These are phyloP conservation scores for Bruguiera sexangula DNA, from an alignment of 345 rosid species.

Conservation along the genomic window DNA sequence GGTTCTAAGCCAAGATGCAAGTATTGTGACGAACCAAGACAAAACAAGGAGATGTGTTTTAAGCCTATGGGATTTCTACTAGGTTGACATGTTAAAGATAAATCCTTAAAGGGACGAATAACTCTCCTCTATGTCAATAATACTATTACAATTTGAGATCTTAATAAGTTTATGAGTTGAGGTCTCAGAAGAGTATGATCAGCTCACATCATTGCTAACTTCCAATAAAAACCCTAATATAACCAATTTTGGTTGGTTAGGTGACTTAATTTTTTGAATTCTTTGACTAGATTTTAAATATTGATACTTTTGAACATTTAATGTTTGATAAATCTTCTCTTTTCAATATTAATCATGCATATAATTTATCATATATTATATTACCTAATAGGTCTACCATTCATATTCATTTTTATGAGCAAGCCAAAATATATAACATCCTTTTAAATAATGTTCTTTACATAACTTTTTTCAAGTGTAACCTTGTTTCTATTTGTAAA, in stretches of 20 bases:
- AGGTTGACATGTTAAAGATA: too few species aligned
- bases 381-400: neutral
- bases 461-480: neutral
- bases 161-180: neutral
- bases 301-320: neutral
- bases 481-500: neutral
- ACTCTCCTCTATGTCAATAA: too few species aligned
- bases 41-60: too few species aligned
- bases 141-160: too few species aligned
- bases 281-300: neutral
- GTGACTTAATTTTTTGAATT: neutral
- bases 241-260: neutral
- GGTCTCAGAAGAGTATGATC: neutral
- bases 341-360: neutral
- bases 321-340: neutral
- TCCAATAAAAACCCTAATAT: neutral
- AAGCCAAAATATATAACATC: neutral
- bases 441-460: neutral
- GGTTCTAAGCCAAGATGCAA: too few species aligned
- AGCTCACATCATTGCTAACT: neutral
- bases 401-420: neutral
- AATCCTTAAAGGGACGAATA: too few species aligned
- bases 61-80: too few species aligned
- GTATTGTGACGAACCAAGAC: too few species aligned
- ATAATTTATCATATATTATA: neutral